Conservation (phyloP, 1,284 basidiomycete species). For the Phaffia rhodozyma region DNA sequence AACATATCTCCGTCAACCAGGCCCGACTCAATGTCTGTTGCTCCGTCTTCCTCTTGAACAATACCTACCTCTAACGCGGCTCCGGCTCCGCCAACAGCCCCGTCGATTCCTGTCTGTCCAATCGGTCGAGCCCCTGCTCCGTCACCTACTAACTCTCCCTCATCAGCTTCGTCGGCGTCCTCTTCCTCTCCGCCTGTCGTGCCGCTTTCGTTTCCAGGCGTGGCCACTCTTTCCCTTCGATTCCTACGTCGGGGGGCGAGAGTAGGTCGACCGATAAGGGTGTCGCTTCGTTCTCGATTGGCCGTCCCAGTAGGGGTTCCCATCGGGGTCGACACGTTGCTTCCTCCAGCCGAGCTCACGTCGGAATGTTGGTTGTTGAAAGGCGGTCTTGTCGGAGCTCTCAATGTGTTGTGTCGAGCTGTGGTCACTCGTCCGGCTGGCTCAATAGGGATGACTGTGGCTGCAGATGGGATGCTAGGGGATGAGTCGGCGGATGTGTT, state of each 20-base stretch:
- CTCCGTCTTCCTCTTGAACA: slow-evolving; percentile 37
- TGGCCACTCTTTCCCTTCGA: slow-evolving; percentile 1
- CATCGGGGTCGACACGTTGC: slow-evolving; percentile 33
- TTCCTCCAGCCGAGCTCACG: slow-evolving; percentile 24
- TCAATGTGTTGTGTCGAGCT: too few relatives aligned
- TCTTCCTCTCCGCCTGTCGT: slow-evolving; percentile 19
- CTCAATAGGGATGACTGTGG: not conserved
- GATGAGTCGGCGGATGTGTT: not conserved
- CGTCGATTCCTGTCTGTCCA: not conserved
- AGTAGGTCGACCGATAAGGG: slow-evolving; percentile 29
- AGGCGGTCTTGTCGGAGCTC: not conserved
- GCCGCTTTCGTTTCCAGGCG: slow-evolving; percentile 16
- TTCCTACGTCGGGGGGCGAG: slow-evolving; percentile 2
- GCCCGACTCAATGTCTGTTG: slow-evolving; percentile 21
- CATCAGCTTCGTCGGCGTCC: slow-evolving; percentile 4
- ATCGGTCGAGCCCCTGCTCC: not conserved
- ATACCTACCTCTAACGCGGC: slow-evolving; percentile 19
- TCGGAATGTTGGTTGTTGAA: slow-evolving; percentile 16
- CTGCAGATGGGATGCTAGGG: not conserved
- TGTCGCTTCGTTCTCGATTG: slow-evolving; percentile 22
- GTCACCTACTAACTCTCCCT: not conserved
- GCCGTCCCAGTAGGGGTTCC: slow-evolving; percentile 28
- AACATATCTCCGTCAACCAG: slow-evolving; percentile 3
- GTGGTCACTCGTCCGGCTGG: too few relatives aligned
- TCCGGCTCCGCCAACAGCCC: not conserved